Evolutionary conservation across 331 rosid genomes (phyloP).

Genomic region (Dryas integrifolia): DNA sequence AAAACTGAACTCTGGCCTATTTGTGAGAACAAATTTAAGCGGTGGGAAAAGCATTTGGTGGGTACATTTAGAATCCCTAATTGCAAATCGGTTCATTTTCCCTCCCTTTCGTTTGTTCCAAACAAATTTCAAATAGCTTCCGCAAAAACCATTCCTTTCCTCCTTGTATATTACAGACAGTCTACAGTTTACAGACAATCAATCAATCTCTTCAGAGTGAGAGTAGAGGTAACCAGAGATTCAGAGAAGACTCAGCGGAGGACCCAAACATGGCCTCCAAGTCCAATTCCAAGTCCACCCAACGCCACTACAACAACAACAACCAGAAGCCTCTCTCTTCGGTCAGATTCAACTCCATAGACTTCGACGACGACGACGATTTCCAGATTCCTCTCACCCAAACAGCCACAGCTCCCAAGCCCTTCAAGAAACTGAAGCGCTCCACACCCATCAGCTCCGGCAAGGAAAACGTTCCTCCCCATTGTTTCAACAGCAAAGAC

Average conservation of each 20-base stretch:
- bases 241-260: background rate
- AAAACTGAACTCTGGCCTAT: too few species aligned
- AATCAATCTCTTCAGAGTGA: background rate
- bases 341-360: background rate
- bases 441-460: conserved; percentile 11
- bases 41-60: too few species aligned
- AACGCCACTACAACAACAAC: too few species aligned
- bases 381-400: conserved; percentile 60
- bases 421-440: conserved; percentile 45
- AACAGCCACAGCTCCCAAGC: conserved; percentile 21
- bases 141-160: background rate
- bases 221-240: background rate
- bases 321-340: background rate
- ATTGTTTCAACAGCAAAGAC: background rate
- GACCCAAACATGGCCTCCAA: conserved; percentile 1
- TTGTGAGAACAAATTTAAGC: too few species aligned
- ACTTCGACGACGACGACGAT: conserved; percentile 43
- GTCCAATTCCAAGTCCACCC: background rate
- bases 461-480: conserved; percentile 14
- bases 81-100: conserved; percentile 8
- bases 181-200: background rate
- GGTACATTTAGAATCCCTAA: background rate
- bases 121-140: conserved; percentile 15
- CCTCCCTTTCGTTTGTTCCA: conserved; percentile 19
- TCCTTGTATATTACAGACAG: background rate